phyloP scores from a whole-genome alignment of 2,329 filamentous ascomycete species.

The Cladophialophora chaetospira region DNA sequence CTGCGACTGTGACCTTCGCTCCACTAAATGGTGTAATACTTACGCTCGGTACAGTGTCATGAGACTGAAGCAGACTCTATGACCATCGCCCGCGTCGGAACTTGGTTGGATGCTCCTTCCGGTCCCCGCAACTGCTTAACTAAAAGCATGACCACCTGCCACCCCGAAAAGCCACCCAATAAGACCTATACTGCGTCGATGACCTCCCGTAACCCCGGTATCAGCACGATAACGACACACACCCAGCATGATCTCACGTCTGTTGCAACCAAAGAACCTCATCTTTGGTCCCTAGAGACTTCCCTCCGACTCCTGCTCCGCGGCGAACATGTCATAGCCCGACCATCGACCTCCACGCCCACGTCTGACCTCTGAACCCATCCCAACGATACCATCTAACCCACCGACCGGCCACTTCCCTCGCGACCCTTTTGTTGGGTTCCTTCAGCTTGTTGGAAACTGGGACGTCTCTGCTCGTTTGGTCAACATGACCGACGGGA shows the following conservation, averaged over 20 bases:
- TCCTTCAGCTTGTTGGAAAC: no score
- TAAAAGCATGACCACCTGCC: constrained; percentile 14
- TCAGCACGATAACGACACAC: constrained; percentile 24
- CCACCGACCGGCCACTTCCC: constrained; percentile 9
- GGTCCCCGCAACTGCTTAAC: constrained; percentile 21
- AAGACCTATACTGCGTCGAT: constrained; percentile 16
- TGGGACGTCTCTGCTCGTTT: no score
- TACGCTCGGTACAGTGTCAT: background rate
- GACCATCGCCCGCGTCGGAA: background rate
- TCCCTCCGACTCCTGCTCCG: background rate
- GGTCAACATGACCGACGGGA: constrained; percentile 24
- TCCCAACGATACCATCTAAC: constrained; percentile 1
- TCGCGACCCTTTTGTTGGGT: no score
- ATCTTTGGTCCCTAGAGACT: background rate
- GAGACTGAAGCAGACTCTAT: no score
- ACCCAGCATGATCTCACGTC: constrained; percentile 3
- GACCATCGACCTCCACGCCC: background rate
- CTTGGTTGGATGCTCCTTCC: constrained; percentile 1
- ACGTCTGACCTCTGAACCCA: background rate
- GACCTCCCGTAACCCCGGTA: constrained; percentile 9
- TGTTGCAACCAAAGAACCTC: background rate
- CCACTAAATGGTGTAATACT: background rate
- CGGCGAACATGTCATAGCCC: constrained; percentile 9
- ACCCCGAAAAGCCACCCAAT: constrained; percentile 18
- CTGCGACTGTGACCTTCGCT: background rate